Evolutionary conservation across 371 early-diverging fungal species (phyloP), one percentile per base, ranked within the genome.

Genomic region (Neoconidiobolus thromboides): DNA sequence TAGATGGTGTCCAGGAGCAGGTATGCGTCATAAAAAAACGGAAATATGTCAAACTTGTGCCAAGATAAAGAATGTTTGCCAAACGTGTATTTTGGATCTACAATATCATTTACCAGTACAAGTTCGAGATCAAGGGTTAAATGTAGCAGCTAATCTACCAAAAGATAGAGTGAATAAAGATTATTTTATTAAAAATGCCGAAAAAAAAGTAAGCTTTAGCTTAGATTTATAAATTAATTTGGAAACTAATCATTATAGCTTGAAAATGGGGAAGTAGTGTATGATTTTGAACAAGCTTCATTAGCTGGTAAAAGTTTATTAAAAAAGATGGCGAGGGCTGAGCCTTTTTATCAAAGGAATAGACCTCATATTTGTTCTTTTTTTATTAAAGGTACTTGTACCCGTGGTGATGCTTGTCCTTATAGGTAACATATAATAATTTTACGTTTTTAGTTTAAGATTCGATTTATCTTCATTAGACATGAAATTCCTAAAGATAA

Each of bases 31-130:
- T 74, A 95, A 93, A 68, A 92, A 92, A 76, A 97, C 98, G 0
- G 95, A 96, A 67, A 86, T 97, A 52, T 97, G 98, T 65, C 90
- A 91, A 69, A 87, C 88, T 0, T 97, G 98, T 68, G 86, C 98
- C 39, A 92, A 93, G 69, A 76, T 96, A 61, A 96, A 96, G 72
- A 95, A 97, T 68, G 92, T 90, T 2, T 97, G 98, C 64, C 98
- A 96, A 69, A 91, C 94, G 2, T 97, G 98, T 69, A 71, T 96
- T 12, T 73, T 95, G 61, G 96, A 97, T 73, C 77, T 97, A 37
- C 89, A 95, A 69, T 93, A 85, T 64, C 91, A 81, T 15, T 75
- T 96, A 58, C 93, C 96, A 7, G 85, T 87, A 1, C 91, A 92
- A 71, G 97, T 92, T 5, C 77, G 98, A 60, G 98, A 97, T 64